Evolutionary conservation across 257 asterid species (phyloP), one percentile per base, ranked within the genome.

Genomic region (Solanum stenotomum): DNA sequence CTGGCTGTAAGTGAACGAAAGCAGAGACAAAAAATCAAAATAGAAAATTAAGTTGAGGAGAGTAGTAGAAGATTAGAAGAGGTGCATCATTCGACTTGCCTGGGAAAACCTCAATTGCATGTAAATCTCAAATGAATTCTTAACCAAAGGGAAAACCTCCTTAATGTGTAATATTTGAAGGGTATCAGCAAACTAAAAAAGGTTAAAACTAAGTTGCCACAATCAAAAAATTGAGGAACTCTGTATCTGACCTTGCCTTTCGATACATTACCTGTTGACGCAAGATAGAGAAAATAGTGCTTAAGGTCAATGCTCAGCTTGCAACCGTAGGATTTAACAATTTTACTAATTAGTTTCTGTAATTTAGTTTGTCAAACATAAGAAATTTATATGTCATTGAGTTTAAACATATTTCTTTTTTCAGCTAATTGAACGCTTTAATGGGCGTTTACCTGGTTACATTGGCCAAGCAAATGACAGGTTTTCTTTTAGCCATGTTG

Each of bases 351-450:
- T 67, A 31, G 3, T 8, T 52, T 59, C 78, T 31, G 44, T n/a
- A 59, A 56, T 74, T 4, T 46, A 7, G 22, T 40, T 22, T 74
- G 84, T 40, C 25, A 9, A 37, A 18, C 77, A 74, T 68, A 34
- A 61, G 29, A 52, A 44, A 49, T 65, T 78, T 84, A 1, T 81
- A 13, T 31, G 7, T 10, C 3, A 37, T 86, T 89, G 75, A 79
- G 85, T 86, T 52, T 27, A 88, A 67, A 61, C 70, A 37, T 61
- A 12, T 88, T 20, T 83, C 72, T 87, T 76, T 75, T 90, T 72
- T 81, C 95, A 95, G 99, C 93, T 96, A 34, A 93, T 95, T 34
- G 98, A 95, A 88, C 96, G 98, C 40, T 95, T 95, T 88, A 95
- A 87, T 92, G 90, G 97, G 63, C 92, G 99, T 79, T 87, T 96